A percentile compares a stretch with the other conserved stretches of the same genome.
phyloP scores from a whole-genome alignment of 225 moss, liverwort and hornwort species.

The Ulota crispa region DNA sequence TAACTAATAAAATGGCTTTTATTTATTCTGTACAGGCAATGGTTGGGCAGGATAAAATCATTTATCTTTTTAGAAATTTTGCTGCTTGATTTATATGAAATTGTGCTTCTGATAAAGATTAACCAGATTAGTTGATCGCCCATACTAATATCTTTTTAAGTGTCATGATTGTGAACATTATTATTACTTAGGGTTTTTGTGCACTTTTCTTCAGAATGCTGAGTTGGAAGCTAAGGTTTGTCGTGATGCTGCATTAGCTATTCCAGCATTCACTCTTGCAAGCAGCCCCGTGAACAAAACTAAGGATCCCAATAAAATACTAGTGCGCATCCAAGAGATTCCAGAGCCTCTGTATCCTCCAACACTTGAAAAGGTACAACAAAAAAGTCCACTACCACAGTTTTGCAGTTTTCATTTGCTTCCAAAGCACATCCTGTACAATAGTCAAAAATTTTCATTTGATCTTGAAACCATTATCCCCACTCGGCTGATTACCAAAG shows the following conservation, averaged over 20 bases:
- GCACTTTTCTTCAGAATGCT: slow-evolving; percentile 41
- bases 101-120: neutral
- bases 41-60: too few species aligned
- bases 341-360: slow-evolving; percentile 81
- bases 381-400: neutral
- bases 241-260: slow-evolving; percentile 68
- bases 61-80: too few species aligned
- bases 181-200: neutral
- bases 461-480: neutral
- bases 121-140: neutral
- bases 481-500: neutral
- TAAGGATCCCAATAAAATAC: slow-evolving; percentile 45
- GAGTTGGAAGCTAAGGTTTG: slow-evolving; percentile 68
- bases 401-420: slow-evolving; percentile 9
- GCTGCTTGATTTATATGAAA: too few species aligned
- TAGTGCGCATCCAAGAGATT: slow-evolving; percentile 78
- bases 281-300: slow-evolving; percentile 68
- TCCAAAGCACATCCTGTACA: neutral
- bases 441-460: neutral
- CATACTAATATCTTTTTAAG: neutral
- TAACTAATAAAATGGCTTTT: too few species aligned
- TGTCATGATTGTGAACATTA: neutral
- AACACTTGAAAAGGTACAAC: slow-evolving; percentile 73
- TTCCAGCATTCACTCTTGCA: slow-evolving; percentile 78
- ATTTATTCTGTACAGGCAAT: too few species aligned